Evolutionary conservation across 2,329 filamentous ascomycete species (phyloP).

Genomic region (Calonectria fujianensis): DNA sequence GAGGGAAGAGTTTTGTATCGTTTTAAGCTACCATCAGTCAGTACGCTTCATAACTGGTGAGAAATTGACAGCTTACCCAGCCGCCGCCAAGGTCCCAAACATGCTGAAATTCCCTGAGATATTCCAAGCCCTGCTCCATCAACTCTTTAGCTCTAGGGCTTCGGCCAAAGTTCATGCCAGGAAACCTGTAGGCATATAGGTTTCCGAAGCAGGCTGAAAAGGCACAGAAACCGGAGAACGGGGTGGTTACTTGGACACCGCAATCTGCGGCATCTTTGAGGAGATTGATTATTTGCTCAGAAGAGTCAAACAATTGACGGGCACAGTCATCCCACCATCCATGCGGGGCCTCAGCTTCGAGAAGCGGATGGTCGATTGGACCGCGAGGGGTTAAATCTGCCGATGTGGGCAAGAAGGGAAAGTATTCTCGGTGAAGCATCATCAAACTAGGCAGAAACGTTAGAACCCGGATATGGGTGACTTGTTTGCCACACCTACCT

Average conservation of each 20-base stretch:
- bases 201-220: conserved; percentile 67
- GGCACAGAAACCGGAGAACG: conserved; percentile 67
- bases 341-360: conserved; percentile 61
- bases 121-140: conserved; percentile 49
- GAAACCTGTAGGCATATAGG: conserved; percentile 63
- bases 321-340: conserved; percentile 65
- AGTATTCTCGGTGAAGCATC: conserved; percentile 66
- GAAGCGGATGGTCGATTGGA: conserved; percentile 63
- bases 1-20: conserved; percentile 48
- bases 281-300: conserved; percentile 59
- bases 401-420: conserved; percentile 64
- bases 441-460: conserved; percentile 56
- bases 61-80: conserved; percentile 38
- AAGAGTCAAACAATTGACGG: conserved; percentile 60
- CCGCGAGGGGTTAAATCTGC: conserved; percentile 59
- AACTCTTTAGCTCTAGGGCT: conserved; percentile 44
- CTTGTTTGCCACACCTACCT: conserved; percentile 55
- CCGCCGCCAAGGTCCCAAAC: conserved; percentile 51
- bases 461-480: fast-evolving
- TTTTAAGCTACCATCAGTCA: conserved; percentile 49
- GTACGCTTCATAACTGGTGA: fast-evolving
- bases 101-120: conserved; percentile 50
- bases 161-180: conserved; percentile 61
- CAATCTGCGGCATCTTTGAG: conserved; percentile 62
- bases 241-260: conserved; percentile 61